Base-by-base conservation (phyloP, 1,284 basidiomycete species). In the Trametes pubescens region DNA sequence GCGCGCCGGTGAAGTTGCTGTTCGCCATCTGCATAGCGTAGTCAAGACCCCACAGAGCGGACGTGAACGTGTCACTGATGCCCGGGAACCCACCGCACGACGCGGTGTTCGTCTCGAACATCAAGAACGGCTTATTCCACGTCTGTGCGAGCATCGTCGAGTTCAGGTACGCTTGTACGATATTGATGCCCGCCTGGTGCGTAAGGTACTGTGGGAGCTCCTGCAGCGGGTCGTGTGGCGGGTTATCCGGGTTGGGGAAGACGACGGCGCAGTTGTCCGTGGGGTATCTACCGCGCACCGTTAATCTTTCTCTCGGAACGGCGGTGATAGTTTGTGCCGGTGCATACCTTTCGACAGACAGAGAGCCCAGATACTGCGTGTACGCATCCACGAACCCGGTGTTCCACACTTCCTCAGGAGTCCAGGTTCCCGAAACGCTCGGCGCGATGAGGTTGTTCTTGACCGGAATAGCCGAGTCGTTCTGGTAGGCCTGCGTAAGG, bases 41-140 rank as follows among this genome's bases (percentile, higher is more conserved):
- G 59, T 80, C 79, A 46, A 75, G 55, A 6, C 65, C 73, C 84
- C 84, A 86, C 26, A 85, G 74, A 16, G 83, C 78, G 1, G 78
- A 79, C 10, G 80, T 82, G 67, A 86, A 86, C 51, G 79, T 79
- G 72, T 94, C 87, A 57, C 84, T 87, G 34, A 94, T 80, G 0
- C 92, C 92, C 1, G 84, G 78, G 74, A 94, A 92, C 14, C 93
- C 93, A 74, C 91, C 90, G 76, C 92, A 94, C 46, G 88, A 89
- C 0, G 90, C 92, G 0, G 90, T 88, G 76, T 94, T 94, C 11
- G 89, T 92, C 77, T 93, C 92, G 66, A 91, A 86, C 88, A 93
- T 90, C 37, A 84, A 70, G 65, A 85, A 76, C 37, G 81, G 79
- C 70, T 84, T 84, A 14, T 68, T 67, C 43, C 62, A 67, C 48